phyloP scores from a whole-genome alignment of 306 rosid species.

The Acacia melanoxylon region DNA sequence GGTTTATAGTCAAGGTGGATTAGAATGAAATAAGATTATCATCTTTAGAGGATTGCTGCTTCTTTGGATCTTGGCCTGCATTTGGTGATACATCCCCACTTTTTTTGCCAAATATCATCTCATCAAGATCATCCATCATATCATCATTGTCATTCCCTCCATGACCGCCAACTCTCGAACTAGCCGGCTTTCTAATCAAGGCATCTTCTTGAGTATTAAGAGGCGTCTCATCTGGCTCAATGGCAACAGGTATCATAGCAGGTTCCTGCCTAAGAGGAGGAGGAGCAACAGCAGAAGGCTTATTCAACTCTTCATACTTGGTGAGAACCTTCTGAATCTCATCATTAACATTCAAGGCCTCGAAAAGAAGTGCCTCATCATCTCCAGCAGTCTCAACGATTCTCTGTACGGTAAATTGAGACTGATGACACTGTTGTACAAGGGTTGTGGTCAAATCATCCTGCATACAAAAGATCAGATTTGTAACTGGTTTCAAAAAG shows the following conservation, averaged over 20 bases:
- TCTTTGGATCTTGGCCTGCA: conserved; percentile 46
- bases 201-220: conserved; percentile 60
- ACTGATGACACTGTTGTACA: conserved; percentile 80
- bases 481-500: background rate
- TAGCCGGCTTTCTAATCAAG: conserved; percentile 73
- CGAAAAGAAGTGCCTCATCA: conserved; percentile 91
- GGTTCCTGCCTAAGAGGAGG: conserved; percentile 71
- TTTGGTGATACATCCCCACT: conserved; percentile 54
- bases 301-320: conserved; percentile 72
- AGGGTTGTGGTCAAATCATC: conserved; percentile 95
- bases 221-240: conserved; percentile 93
- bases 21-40: conserved; percentile 86
- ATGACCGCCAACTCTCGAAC: conserved; percentile 48
- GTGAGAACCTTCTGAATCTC: conserved; percentile 84
- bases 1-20: conserved; percentile 27
- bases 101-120: conserved; percentile 95
- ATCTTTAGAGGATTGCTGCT: background rate
- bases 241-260: conserved; percentile 96
- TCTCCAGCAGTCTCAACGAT: conserved; percentile 86
- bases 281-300: conserved; percentile 40
- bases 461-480: conserved; percentile 40
- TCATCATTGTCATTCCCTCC: conserved; percentile 70
- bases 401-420: conserved; percentile 65
- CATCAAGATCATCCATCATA: conserved; percentile 99
- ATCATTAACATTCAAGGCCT: conserved; percentile 91